These are phyloP conservation scores for Daldinia sp. DNA, from an alignment of 2,329 filamentous ascomycete genomes.

Conservation along the genomic window DNA sequence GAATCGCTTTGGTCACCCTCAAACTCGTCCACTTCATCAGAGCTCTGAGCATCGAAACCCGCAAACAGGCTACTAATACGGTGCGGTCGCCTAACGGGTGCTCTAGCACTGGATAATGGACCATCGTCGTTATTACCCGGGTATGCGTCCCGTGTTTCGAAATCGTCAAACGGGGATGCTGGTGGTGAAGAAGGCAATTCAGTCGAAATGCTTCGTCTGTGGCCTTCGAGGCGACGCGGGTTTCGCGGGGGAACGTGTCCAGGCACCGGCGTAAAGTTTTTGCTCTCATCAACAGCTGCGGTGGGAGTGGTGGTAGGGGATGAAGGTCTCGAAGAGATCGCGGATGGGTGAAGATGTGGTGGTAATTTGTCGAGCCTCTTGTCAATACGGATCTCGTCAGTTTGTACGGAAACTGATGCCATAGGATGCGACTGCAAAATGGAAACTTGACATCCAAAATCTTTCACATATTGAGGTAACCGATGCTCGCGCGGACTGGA, in stretches of 20 bases:
- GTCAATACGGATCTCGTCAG: slow-evolving; percentile 88
- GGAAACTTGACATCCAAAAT: slow-evolving; percentile 81
- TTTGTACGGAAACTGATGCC: slow-evolving; percentile 72
- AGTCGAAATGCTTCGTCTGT: slow-evolving; percentile 53
- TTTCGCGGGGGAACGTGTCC: slow-evolving; percentile 66
- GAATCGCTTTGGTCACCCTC: slow-evolving; percentile 70
- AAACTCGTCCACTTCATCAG: slow-evolving; percentile 71
- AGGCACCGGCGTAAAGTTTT: slow-evolving; percentile 60
- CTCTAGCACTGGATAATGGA: slow-evolving; percentile 67
- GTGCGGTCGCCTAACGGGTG: slow-evolving; percentile 72
- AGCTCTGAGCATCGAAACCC: slow-evolving; percentile 78
- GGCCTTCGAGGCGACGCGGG: slow-evolving; percentile 61
- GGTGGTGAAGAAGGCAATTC: slow-evolving; percentile 62
- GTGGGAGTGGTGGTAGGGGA: slow-evolving; percentile 55
- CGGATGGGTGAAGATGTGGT: slow-evolving; percentile 79
- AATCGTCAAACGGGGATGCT: slow-evolving; percentile 40
- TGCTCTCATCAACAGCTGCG: slow-evolving; percentile 48
- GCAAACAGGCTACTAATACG: slow-evolving; percentile 87
- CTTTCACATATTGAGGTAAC: slow-evolving; percentile 83
- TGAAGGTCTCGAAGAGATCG: slow-evolving; percentile 69
- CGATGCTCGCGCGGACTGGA: slow-evolving; percentile 76
- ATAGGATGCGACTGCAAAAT: slow-evolving; percentile 60
- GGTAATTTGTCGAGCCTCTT: slow-evolving; percentile 78
- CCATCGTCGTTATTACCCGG: slow-evolving; percentile 84
- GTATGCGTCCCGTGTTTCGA: slow-evolving; percentile 69